Base-by-base conservation (phyloP, 2,329 filamentous ascomycete species). In the Incumbomyces lentus region DNA sequence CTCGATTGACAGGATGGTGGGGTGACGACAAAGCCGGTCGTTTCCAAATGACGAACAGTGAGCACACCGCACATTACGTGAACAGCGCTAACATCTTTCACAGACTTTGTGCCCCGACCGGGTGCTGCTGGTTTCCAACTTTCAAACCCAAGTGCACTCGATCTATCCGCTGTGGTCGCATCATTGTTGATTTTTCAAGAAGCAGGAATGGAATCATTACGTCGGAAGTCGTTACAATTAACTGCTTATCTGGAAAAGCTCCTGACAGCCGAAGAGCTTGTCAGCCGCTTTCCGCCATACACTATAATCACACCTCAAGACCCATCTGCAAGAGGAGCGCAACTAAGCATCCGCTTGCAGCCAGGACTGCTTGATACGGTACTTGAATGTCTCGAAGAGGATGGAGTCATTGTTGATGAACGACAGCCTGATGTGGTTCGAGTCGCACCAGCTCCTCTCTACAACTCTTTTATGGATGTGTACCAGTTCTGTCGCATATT, bases 391-490 rank as follows among this genome's bases (percentile, higher is more conserved):
- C 62, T 95, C 22, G 78, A 85, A 55, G 72, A 76, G 11, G 74
- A 76, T 1, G 84, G 82, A 1, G 79, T 92, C 2, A 75, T 93
- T 1, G 79, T 85, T 32, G 88, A 95, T 60, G 84, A 92, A 72
- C 72, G 88, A 49, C 86, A 85, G 62, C 88, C 89, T 1, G 81
- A 89, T 60, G 88, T 95, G 13, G 81, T 95, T 42, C 72, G 88
- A 1, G 79, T 93, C 1, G 86, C 88, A 1, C 88, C 89, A 1
- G 82, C 84, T 35, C 87, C 88, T 7, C 63, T 95, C 54, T 95
- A 94, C 65, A 90, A 90, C 58, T 79, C 76, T 0, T 93, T 85
- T 60, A 71, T 73, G 49, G 88, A 95, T 56, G 80, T 88, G 6
- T 79, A 66, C 68, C 61, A 65, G n/a, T 86, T 85, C 59, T 41